These are phyloP conservation scores for Leonotis leonurus DNA, from an alignment of 257 asterid species.

Conservation along the genomic window DNA sequence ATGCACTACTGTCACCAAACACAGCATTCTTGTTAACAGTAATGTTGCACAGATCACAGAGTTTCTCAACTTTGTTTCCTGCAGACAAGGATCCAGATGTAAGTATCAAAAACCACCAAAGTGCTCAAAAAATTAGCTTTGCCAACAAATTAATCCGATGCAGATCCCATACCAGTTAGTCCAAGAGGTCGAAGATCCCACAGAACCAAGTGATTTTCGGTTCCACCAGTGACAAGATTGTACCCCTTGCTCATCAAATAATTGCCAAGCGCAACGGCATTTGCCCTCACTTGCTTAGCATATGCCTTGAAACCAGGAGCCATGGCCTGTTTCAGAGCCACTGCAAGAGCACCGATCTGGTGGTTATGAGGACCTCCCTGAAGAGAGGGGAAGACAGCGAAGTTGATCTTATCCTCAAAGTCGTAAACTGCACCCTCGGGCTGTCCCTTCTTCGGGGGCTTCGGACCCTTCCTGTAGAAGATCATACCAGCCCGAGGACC, in stretches of 20 bases:
- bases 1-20: slow-evolving; percentile 96
- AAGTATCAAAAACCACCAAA: background rate
- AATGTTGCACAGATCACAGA: slow-evolving; percentile 87
- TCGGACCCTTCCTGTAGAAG: slow-evolving; percentile 82
- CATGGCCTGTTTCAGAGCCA: slow-evolving; percentile 81
- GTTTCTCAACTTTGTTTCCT: slow-evolving; percentile 98
- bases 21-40: slow-evolving; percentile 97
- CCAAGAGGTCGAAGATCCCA: slow-evolving; percentile 99
- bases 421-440: slow-evolving; percentile 84
- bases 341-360: slow-evolving; percentile 98
- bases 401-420: slow-evolving; percentile 91
- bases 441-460: slow-evolving; percentile 72
- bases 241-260: slow-evolving; percentile 81
- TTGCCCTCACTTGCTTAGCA: slow-evolving; percentile 91
- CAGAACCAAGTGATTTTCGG: slow-evolving; percentile 92
- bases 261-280: slow-evolving; percentile 86
- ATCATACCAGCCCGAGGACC: slow-evolving; percentile 95
- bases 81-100: slow-evolving; percentile 7
- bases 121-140: background rate
- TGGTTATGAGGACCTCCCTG: slow-evolving; percentile 99
- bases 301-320: slow-evolving; percentile 83
- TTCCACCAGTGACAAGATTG: slow-evolving; percentile 82
- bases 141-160: too few relatives aligned
- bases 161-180: slow-evolving; percentile 58
- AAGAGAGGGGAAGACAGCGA: slow-evolving; percentile 90